These are phyloP conservation scores for Thelonectria rubi DNA, from an alignment of 2,329 filamentous ascomycete genomes.

Conservation along the genomic window DNA sequence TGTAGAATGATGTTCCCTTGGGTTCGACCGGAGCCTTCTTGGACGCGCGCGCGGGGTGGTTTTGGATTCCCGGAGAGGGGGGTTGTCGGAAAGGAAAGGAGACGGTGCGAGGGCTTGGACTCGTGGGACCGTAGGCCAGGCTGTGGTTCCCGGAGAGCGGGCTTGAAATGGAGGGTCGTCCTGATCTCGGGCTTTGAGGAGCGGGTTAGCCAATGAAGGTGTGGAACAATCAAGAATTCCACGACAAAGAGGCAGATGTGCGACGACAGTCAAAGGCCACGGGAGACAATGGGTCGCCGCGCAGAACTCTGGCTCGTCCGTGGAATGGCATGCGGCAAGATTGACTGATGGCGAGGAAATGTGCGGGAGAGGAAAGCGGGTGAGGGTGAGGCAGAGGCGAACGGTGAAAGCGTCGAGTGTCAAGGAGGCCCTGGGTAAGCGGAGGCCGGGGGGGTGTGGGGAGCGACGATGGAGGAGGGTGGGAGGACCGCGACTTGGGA, in stretches of 20 bases:
- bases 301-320: conserved; percentile 35
- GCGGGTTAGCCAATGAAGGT: conserved; percentile 32
- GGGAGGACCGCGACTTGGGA: conserved; percentile 34
- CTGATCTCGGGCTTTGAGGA: conserved; percentile 52
- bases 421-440: conserved; percentile 36
- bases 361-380: conserved; percentile 37
- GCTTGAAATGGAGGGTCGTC: conserved; percentile 58
- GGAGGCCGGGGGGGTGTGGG: conserved; percentile 36
- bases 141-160: conserved; percentile 58
- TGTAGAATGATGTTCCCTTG: conserved; percentile 48
- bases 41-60: conserved; percentile 28
- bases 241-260: conserved; percentile 39
- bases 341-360: conserved; percentile 30
- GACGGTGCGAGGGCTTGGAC: conserved; percentile 48
- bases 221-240: conserved; percentile 32
- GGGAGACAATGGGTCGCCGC: conserved; percentile 36
- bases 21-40: conserved; percentile 25
- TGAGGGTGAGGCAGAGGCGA: conserved; percentile 39
- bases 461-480: conserved; percentile 22
- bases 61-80: conserved; percentile 36
- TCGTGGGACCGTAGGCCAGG: conserved; percentile 54
- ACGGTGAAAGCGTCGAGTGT: conserved; percentile 33
- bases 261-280: conserved; percentile 35
- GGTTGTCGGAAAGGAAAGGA: conserved; percentile 40
- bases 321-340: conserved; percentile 19